Evolutionary conservation across 352 stramenopile genomes (phyloP), one percentile per base, ranked within the genome.

Genomic region (Phytophthora cryptogea): DNA sequence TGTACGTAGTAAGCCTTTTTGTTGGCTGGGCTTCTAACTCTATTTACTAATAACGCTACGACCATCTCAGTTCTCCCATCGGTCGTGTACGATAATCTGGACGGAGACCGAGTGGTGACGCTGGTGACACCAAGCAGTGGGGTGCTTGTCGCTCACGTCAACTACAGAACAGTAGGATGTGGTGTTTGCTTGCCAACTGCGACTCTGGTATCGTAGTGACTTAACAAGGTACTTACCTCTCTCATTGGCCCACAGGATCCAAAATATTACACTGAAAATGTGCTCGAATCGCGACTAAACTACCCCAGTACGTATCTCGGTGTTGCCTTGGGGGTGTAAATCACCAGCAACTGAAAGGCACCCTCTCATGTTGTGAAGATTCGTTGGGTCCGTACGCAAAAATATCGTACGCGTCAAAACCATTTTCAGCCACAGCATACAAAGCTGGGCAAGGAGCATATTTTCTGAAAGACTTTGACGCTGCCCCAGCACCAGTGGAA

Each of bases 1-100:
- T 72, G 63, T 72, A 11, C 32, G 63, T 42, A 9, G 63, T 42
- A 9, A 56, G n/a, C 8, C 23, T 9, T 5, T 32, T 4, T 4
- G 2, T 8, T 7, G 2, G 23, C 2, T 13, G 26, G 32, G 43
- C 26, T 35, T n/a, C 16, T 23, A 11, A 33, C 1, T 46, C 9
- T 35, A 17, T 20, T 16, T 39, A 56, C 7, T 46, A 13, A 47
- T 17, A 40, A 2, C 11, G n/a, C 4, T 28, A 4, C 8, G n/a
- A 10, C 16, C 33, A 42, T 48, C 32, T 20, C 14, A 88, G 78
- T 88, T 51, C 52, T 80, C 14, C 78, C 78, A 17, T 69, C 64
- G 5, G 68, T 80, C 17, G 59, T 63, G 30, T 88, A 85, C 54
- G 78, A 85, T 11, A 88, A 81, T 43, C 40, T 88, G 7, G 78